A percentile compares a stretch with the other conserved stretches of the same genome.
Conservation (phyloP, 768 basidiomycete species). For the Pisolithus microcarpus region DNA sequence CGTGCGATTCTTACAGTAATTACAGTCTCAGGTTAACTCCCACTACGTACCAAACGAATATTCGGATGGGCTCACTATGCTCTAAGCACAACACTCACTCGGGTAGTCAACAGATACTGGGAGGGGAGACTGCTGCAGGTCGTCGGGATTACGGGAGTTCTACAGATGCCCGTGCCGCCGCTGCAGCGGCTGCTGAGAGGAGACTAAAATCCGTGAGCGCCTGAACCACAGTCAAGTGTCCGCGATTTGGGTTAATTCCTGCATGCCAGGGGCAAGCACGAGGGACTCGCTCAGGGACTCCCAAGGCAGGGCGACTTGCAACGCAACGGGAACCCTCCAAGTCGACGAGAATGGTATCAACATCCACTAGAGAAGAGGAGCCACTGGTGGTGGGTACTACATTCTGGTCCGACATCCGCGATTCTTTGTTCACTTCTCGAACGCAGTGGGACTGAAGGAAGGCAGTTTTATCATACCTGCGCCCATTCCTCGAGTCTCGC, state of each 20-base stretch:
- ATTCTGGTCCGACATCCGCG: background rate
- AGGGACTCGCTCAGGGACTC: slow-evolving; percentile 38
- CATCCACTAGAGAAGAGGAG: slow-evolving; percentile 31
- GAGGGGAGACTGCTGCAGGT: slow-evolving; percentile 26
- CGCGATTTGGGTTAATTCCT: slow-evolving; percentile 17
- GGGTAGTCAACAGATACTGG: slow-evolving; percentile 43
- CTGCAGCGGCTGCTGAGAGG: slow-evolving; percentile 57
- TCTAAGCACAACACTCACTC: slow-evolving; percentile 42
- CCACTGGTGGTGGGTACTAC: slow-evolving; percentile 37
- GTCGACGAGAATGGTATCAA: slow-evolving; percentile 29
- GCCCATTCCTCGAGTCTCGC: slow-evolving; percentile 16
- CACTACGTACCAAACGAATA: too few species aligned
- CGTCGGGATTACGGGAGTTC: slow-evolving; percentile 19
- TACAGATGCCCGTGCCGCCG: slow-evolving; percentile 45
- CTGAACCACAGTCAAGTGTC: slow-evolving; percentile 3
- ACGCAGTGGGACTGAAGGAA: slow-evolving; percentile 38
- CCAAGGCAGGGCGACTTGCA: slow-evolving; percentile 39
- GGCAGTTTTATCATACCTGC: slow-evolving; percentile 10
- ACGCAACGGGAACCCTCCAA: slow-evolving; percentile 36
- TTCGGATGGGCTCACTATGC: slow-evolving; percentile 50
- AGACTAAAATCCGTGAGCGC: slow-evolving; percentile 48
- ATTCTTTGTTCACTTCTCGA: slow-evolving; percentile 21
- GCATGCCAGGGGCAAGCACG: slow-evolving; percentile 33
- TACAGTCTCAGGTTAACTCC: too few species aligned
- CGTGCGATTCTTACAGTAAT: too few species aligned